These are phyloP conservation scores for Trypanosoma caninum DNA, from an alignment of 208 protist genomes.

Conservation along the genomic window DNA sequence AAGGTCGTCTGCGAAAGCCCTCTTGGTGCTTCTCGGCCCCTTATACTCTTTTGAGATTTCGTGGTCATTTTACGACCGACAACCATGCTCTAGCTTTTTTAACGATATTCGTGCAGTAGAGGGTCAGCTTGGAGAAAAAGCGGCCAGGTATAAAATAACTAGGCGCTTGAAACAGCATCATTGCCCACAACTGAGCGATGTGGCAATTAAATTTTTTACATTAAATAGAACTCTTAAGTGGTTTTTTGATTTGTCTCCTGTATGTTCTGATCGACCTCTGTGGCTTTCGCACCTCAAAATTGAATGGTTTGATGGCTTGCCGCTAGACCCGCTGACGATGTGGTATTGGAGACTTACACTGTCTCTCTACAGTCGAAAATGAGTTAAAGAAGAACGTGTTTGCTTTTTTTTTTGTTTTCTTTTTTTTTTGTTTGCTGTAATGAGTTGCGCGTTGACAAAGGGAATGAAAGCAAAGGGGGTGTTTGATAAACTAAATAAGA, in stretches of 20 bases:
- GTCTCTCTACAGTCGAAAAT: background rate
- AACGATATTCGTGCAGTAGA: constrained; percentile 32
- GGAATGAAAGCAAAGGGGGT: too few relatives aligned
- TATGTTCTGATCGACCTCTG: background rate
- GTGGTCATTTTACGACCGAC: constrained; percentile 27
- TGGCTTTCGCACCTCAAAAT: constrained; percentile 17
- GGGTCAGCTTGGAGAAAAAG: constrained; percentile 20
- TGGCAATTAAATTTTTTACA: constrained; percentile 22
- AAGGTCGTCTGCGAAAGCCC: background rate
- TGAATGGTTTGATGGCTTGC: constrained; percentile 24
- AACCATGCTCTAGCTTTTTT: constrained; percentile 31
- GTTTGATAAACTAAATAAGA: too few relatives aligned
- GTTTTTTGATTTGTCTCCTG: background rate
- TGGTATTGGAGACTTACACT: constrained; percentile 26
- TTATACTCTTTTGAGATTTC: constrained; percentile 30
- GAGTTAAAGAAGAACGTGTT: background rate
- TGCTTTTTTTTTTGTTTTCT: background rate
- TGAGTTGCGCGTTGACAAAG: too few relatives aligned
- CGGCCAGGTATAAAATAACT: constrained; percentile 1
- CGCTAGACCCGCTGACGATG: constrained; percentile 24
- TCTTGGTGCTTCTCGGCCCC: constrained; percentile 16
- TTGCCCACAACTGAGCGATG: background rate
- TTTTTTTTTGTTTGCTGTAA: background rate
- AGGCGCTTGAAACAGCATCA: background rate
- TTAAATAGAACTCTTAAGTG: constrained; percentile 21